Conservation (phyloP, 257 asterid genomes). For the Jaltomata sinuosa region DNA sequence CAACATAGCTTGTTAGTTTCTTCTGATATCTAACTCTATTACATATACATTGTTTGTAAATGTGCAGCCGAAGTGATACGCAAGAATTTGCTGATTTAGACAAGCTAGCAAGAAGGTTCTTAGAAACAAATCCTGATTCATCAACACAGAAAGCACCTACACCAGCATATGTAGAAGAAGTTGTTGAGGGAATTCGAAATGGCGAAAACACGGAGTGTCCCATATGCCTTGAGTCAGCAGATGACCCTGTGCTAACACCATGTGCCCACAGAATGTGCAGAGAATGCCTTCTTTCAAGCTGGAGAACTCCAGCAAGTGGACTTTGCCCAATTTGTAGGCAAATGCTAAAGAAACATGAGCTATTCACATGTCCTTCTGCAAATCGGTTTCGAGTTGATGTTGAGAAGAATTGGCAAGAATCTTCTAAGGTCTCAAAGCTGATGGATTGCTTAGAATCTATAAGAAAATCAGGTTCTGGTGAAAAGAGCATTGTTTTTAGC, state of each 20-base stretch:
- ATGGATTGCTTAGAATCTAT: slow-evolving; percentile 45
- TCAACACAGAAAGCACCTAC: slow-evolving; percentile 34
- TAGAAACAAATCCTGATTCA: slow-evolving; percentile 35
- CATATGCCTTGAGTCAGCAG: slow-evolving; percentile 79
- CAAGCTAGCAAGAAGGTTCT: slow-evolving; percentile 57
- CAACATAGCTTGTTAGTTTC: neutral
- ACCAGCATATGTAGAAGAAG: slow-evolving; percentile 65
- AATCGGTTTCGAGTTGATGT: slow-evolving; percentile 48
- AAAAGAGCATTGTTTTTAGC: slow-evolving; percentile 76
- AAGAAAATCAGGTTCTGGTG: slow-evolving; percentile 33
- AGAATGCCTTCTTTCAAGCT: slow-evolving; percentile 69
- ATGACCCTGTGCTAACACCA: slow-evolving; percentile 76
- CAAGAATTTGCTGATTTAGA: slow-evolving; percentile 56
- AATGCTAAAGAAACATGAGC: slow-evolving; percentile 38
- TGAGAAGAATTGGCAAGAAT: slow-evolving; percentile 64
- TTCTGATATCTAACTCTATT: neutral
- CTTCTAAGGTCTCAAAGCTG: slow-evolving; percentile 60
- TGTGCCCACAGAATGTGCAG: slow-evolving; percentile 88
- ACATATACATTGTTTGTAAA: neutral
- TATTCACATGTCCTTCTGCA: slow-evolving; percentile 63
- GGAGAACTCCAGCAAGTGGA: slow-evolving; percentile 53
- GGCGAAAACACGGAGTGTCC: slow-evolving; percentile 75
- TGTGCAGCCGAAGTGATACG: slow-evolving; percentile 54
- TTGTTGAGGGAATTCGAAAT: slow-evolving; percentile 50
- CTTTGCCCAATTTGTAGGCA: slow-evolving; percentile 73